Conservation (phyloP, 371 early-diverging fungal genomes). For the Apophysomyces variabilis region DNA sequence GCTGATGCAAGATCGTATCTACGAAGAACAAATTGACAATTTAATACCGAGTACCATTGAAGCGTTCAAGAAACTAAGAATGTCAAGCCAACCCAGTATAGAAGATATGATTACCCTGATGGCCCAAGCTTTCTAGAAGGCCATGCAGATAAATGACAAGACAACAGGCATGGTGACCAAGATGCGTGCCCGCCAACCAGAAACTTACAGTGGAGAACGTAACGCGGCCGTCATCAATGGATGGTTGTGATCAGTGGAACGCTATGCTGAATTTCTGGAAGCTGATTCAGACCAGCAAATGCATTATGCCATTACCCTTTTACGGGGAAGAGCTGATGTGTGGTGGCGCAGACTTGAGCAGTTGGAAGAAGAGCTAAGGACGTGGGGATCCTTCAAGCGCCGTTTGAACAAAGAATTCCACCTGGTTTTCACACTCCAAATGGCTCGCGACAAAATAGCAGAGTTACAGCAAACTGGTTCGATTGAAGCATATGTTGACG, state of each 20-base stretch:
- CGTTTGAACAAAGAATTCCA: not conserved
- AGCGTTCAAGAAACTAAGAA: too few species aligned
- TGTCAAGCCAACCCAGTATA: too few species aligned
- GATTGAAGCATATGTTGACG: not conserved
- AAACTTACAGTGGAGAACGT: too few species aligned
- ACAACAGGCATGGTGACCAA: too few species aligned
- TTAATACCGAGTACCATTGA: too few species aligned
- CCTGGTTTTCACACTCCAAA: constrained; percentile 4
- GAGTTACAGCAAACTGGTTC: not conserved
- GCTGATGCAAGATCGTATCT: too few species aligned
- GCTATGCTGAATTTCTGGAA: not conserved
- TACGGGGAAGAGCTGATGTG: not conserved
- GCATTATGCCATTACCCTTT: not conserved
- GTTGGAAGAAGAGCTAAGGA: not conserved
- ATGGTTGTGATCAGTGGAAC: not conserved
- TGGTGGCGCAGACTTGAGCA: constrained; percentile 9
- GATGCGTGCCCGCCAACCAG: too few species aligned
- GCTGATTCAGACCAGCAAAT: not conserved
- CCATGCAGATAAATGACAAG: too few species aligned
- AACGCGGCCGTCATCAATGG: not conserved
- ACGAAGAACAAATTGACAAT: too few species aligned
- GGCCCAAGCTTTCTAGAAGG: too few species aligned
- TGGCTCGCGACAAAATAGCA: constrained; percentile 5
- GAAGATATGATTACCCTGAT: too few species aligned
- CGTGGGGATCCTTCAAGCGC: not conserved